Evolutionary conservation across 75 land plant genomes (phyloP).

Genomic region (Cryptomeria japonica): DNA sequence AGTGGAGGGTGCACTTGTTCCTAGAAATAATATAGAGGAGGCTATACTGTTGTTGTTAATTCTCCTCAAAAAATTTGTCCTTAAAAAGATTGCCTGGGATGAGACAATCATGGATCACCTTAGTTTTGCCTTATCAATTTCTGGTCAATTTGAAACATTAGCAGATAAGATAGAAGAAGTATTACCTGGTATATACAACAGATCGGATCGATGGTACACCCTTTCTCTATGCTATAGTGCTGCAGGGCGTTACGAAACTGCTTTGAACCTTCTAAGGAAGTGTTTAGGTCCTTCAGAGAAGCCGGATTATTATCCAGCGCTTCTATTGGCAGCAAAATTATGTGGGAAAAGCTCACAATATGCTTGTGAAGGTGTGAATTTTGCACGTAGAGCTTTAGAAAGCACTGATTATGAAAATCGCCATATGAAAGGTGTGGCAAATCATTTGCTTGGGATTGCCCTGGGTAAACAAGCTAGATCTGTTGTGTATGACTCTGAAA

Average conservation of each 20-base stretch:
- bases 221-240: slow-evolving; percentile 90
- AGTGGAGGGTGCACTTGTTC: slow-evolving; percentile 42
- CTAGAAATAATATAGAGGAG: slow-evolving; percentile 75
- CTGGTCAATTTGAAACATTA: slow-evolving; percentile 50
- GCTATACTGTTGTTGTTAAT: slow-evolving; percentile 75
- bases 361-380: slow-evolving; percentile 57
- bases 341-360: slow-evolving; percentile 31
- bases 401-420: slow-evolving; percentile 9
- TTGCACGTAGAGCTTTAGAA: slow-evolving; percentile 40
- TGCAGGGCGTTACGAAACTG: slow-evolving; percentile 48
- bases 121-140: slow-evolving; percentile 70
- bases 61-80: slow-evolving; percentile 53
- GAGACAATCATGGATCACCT: slow-evolving; percentile 81
- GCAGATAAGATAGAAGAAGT: slow-evolving; percentile 72
- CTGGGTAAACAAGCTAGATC: slow-evolving; percentile 50
- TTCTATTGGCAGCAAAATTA: slow-evolving; percentile 67
- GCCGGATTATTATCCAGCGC: slow-evolving; percentile 33
- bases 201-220: slow-evolving; percentile 88
- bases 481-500: slow-evolving; percentile 44
- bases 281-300: slow-evolving; percentile 31
- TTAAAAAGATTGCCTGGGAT: slow-evolving; percentile 64
- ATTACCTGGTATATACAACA: slow-evolving; percentile 63
- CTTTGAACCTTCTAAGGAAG: slow-evolving; percentile 68
- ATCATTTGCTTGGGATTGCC: slow-evolving; percentile 58
- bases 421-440: slow-evolving; percentile 47